These are phyloP conservation scores for Dianthus caryophyllus DNA, from an alignment of 148 eudicot species.

Conservation along the genomic window DNA sequence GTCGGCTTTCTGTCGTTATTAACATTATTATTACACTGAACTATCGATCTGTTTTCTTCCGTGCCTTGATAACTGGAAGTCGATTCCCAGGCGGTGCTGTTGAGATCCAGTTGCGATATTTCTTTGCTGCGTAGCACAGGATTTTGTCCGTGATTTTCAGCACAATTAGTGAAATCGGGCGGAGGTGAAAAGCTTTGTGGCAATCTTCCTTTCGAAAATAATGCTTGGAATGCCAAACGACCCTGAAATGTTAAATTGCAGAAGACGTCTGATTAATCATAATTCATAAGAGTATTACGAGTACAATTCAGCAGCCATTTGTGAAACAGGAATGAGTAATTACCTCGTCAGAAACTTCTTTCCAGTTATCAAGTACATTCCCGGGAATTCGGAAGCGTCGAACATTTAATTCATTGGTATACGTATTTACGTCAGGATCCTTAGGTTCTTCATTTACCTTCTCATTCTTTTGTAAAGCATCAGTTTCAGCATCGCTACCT, in stretches of 20 bases:
- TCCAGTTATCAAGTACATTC: constrained; percentile 66
- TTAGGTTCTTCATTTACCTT: constrained; percentile 40
- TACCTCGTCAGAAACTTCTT: constrained; percentile 97
- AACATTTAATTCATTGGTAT: constrained; percentile 38
- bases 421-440: constrained; percentile 45
- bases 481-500: constrained; percentile 83
- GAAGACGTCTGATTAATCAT: not conserved
- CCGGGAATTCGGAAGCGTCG: constrained; percentile 57
- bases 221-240: constrained; percentile 78
- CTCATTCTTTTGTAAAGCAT: constrained; percentile 57
- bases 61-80: constrained; percentile 29
- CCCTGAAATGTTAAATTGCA: constrained; percentile 49
- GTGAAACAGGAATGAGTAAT: not conserved
- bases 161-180: constrained; percentile 22
- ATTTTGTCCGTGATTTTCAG: constrained; percentile 25
- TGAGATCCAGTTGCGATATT: constrained; percentile 44
- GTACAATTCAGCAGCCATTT: not conserved
- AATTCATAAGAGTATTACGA: no score
- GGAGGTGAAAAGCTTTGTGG: constrained; percentile 93
- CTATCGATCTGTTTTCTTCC: constrained; percentile 24
- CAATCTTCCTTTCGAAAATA: constrained; percentile 66
- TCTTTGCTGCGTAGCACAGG: constrained; percentile 27
- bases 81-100: constrained; percentile 38
- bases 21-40: constrained; percentile 27
- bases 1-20: constrained; percentile 32